A percentile compares a stretch with the other conserved stretches of the same genome.
Conservation (phyloP, 106 monocot genomes). For the Allium fistulosum region DNA sequence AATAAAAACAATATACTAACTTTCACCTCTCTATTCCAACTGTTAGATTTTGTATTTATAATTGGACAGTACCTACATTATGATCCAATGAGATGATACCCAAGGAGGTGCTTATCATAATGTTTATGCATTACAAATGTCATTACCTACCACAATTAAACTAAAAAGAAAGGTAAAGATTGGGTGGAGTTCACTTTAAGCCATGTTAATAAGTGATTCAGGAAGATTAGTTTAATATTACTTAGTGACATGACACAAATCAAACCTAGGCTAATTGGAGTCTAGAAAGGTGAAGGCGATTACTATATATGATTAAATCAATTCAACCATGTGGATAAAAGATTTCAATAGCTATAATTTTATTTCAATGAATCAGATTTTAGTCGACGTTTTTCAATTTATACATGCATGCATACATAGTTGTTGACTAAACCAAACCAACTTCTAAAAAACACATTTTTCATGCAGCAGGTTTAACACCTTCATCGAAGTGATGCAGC, state of each 20-base stretch:
- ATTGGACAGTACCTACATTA: constrained; percentile 10
- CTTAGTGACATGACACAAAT: background rate
- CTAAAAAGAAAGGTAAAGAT: constrained; percentile 11
- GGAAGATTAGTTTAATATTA: constrained; percentile 1
- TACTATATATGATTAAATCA: constrained; percentile 8
- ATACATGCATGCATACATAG: too few species aligned
- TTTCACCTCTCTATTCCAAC: constrained; percentile 9
- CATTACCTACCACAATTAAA: constrained; percentile 18
- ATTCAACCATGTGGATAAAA: constrained; percentile 6
- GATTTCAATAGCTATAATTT: constrained; percentile 7
- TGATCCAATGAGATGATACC: constrained; percentile 10
- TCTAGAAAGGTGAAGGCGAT: constrained; percentile 7
- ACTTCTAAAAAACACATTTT: too few species aligned
- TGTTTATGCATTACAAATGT: constrained; percentile 5
- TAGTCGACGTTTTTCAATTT: too few species aligned
- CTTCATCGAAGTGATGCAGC: too few species aligned
- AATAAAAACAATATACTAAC: constrained; percentile 2
- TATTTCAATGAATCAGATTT: background rate
- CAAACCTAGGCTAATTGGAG: constrained; percentile 5
- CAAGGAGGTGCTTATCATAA: constrained; percentile 6
- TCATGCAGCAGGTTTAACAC: too few species aligned
- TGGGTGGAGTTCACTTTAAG: constrained; percentile 20
- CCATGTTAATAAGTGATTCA: constrained; percentile 14
- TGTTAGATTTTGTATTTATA: constrained; percentile 9
- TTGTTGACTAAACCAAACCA: too few species aligned